Evolutionary conservation across 768 basidiomycete species (phyloP), one percentile per base, ranked within the genome.

Genomic region (Rhodotorula toruloides): DNA sequence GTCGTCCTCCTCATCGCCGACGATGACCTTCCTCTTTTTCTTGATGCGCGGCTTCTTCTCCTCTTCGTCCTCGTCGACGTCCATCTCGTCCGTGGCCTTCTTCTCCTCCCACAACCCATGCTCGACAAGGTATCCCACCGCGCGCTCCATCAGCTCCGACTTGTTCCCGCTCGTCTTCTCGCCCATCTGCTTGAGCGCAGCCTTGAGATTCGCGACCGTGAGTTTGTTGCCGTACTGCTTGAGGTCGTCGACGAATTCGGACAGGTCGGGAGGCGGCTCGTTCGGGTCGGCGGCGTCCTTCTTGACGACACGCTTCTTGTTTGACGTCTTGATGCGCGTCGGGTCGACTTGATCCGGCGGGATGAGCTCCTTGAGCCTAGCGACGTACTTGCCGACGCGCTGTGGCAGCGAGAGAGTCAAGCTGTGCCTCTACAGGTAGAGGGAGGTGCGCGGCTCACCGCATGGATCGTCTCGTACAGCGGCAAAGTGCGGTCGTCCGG

Each of bases 401-500:
- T 70, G 52, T 19, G 8, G 31, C 27, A 5, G 3, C 46, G 29
- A 13, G 21, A 22, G 27, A 1, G 1, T 12, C 49, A 43, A 8
- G 12, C 22, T 1, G 12, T 5, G 62, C 22, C 31, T 31, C 21
- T 25, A 9, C 19, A 2, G 36, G 25, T 0, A 29, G 31, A 6
- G 13, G 49, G 25, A 27, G 25, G 19, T 9, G 25, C 7, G 21
- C n/a, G 11, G 32, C 80, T 57, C 64, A 89, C 90, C 81, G 88
- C 85, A 74, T 90, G 87, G 61, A 97, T 91, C 76, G 83, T 81
- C 63, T 86, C 84, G 53, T 84, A 79, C 72, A 88, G 86, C 8
- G 93, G 93, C 64, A 82, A 76, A 0, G 93, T 91, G 71, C 86
- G 78, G 77, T 99, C 94, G 68, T 89, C 86, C 66, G 90, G 90